Conservation (phyloP, 495 filamentous ascomycete species). For the Xylaria scruposa region DNA sequence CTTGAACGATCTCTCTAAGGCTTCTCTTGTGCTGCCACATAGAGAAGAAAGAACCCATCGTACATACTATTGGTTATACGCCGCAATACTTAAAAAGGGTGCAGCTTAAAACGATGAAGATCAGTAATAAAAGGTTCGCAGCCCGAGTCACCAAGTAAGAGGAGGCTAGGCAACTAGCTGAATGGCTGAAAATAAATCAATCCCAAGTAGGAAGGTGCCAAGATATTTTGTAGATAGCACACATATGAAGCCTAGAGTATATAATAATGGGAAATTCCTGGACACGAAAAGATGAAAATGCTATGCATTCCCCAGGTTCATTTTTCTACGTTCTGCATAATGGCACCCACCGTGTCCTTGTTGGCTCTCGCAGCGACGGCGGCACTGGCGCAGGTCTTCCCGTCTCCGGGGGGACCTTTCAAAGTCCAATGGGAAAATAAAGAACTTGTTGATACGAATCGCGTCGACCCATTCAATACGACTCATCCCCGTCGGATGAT, state of each 20-base stretch:
- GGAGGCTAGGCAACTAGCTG: conserved; percentile 11
- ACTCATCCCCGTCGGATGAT: conserved; percentile 21
- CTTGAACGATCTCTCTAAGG: too few species aligned
- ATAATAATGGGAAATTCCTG: not conserved
- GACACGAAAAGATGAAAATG: not conserved
- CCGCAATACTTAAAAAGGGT: not conserved
- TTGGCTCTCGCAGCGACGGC: conserved; percentile 11
- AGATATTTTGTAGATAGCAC: not conserved
- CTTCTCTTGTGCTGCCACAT: not conserved
- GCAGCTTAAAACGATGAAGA: not conserved
- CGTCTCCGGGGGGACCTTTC: not conserved
- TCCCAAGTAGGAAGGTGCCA: conserved; percentile 22
- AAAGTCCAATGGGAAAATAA: conserved; percentile 22
- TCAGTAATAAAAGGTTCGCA: not conserved
- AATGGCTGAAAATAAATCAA: conserved; percentile 22
- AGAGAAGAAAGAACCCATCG: not conserved
- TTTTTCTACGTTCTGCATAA: conserved; percentile 4
- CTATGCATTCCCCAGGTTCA: not conserved
- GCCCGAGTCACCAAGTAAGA: conserved; percentile 2
- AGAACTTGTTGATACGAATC: conserved; percentile 14
- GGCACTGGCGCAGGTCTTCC: conserved; percentile 18
- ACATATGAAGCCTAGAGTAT: not conserved
- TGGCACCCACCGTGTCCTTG: conserved; percentile 1
- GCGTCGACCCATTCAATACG: conserved; percentile 22
- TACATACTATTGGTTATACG: not conserved